A percentile compares a stretch with the other conserved stretches of the same genome.
These are phyloP conservation scores for Blastobotrys parvus DNA, from an alignment of 805 yeast species.

Conservation along the genomic window DNA sequence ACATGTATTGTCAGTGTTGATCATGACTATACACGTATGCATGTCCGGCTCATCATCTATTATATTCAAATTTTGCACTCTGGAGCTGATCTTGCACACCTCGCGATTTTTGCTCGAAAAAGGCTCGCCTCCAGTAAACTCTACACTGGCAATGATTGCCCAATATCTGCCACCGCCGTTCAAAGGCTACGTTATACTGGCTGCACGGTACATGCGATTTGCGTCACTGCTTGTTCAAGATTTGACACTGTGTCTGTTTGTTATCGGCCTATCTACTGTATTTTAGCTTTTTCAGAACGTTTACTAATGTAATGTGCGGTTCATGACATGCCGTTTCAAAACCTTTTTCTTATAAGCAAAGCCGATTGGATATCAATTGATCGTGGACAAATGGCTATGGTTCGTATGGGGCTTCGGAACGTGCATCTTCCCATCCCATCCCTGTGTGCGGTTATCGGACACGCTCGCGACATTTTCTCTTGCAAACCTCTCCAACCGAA, in stretches of 20 bases:
- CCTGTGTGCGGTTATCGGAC: too few relatives aligned
- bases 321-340: too few relatives aligned
- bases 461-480: too few relatives aligned
- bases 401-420: too few relatives aligned
- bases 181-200: constrained; percentile 18
- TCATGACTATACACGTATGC: constrained; percentile 19
- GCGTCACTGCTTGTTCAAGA: constrained; percentile 17
- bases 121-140: constrained; percentile 16
- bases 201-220: constrained; percentile 13
- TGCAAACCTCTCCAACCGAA: too few relatives aligned
- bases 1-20: constrained; percentile 16
- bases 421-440: too few relatives aligned
- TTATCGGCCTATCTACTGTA: constrained; percentile 17
- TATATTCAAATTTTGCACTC: constrained; percentile 18
- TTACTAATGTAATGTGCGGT: too few relatives aligned
- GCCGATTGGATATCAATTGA: too few relatives aligned
- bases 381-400: too few relatives aligned
- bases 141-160: constrained; percentile 20
- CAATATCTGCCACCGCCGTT: constrained; percentile 23
- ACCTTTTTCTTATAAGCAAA: too few relatives aligned
- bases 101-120: constrained; percentile 20
- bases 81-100: constrained; percentile 19
- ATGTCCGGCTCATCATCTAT: not conserved
- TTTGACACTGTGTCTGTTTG: constrained; percentile 22
- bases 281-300: too few relatives aligned